phyloP scores from a whole-genome alignment of 371 early-diverging fungal species.

The Rhizopus sp. region DNA sequence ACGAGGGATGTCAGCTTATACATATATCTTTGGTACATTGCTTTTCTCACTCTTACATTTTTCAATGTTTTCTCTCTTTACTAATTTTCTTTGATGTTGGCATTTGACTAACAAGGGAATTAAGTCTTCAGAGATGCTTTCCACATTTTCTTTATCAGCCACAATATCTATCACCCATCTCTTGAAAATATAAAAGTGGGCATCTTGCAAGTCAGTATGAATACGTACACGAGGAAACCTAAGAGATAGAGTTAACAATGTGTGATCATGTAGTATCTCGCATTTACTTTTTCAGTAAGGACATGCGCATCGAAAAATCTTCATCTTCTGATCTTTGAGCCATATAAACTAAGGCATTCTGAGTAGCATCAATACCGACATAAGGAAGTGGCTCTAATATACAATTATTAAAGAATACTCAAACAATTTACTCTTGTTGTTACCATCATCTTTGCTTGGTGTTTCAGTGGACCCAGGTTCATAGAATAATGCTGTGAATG shows the following conservation, averaged over 20 bases:
- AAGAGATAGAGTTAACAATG: not conserved
- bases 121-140: constrained; percentile 82
- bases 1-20: constrained; percentile 1
- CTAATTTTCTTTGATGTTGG: constrained; percentile 69
- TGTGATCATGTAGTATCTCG: not conserved
- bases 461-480: constrained; percentile 65
- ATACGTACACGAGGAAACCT: constrained; percentile 79
- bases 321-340: constrained; percentile 58
- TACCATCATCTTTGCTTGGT: constrained; percentile 61
- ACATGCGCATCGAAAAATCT: constrained; percentile 75
- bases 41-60: constrained; percentile 51
- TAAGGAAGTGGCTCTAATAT: constrained; percentile 58
- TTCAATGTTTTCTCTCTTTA: constrained; percentile 67
- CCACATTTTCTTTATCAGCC: constrained; percentile 64
- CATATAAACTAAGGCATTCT: constrained; percentile 75
- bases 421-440: not conserved
- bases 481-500: constrained; percentile 79
- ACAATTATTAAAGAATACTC: not conserved
- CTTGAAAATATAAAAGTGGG: constrained; percentile 89
- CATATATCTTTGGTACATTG: not conserved
- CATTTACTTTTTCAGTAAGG: constrained; percentile 65
- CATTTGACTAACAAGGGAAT: constrained; percentile 83
- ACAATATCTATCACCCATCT: constrained; percentile 88
- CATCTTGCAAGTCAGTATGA: constrained; percentile 79
- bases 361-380: constrained; percentile 79